Conservation (phyloP, 2,329 filamentous ascomycete species). For the Cadophora sp. region DNA sequence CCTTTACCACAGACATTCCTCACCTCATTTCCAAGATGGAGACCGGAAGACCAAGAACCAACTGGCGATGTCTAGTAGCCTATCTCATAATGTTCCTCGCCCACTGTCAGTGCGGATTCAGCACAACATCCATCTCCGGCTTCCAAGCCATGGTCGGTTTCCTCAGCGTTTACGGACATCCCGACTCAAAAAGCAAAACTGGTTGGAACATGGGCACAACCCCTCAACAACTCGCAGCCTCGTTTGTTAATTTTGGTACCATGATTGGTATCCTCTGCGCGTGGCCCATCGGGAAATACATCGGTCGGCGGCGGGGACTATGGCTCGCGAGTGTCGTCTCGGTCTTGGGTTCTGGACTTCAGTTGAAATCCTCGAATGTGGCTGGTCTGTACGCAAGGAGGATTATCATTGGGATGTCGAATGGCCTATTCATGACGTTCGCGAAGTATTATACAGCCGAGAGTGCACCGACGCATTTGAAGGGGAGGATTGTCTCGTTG, state of each 20-base stretch:
- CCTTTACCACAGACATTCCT: too few species aligned
- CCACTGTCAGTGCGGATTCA: conserved; percentile 12
- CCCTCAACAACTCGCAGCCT: conserved; percentile 17
- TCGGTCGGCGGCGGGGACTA: not conserved
- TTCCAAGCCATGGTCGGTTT: conserved; percentile 21
- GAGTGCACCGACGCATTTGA: not conserved
- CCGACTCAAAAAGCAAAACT: not conserved
- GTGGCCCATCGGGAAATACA: not conserved
- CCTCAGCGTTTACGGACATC: conserved; percentile 7
- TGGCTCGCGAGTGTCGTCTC: conserved; percentile 7
- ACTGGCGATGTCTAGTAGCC: not conserved
- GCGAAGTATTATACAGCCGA: not conserved
- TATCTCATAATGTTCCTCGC: conserved; percentile 11
- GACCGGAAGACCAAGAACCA: too few species aligned
- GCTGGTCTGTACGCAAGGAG: not conserved
- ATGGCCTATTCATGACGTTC: conserved; percentile 9
- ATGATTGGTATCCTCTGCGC: not conserved
- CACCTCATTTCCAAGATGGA: too few species aligned
- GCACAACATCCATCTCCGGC: conserved; percentile 14
- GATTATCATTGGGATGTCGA: conserved; percentile 1
- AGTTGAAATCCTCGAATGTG: conserved; percentile 3
- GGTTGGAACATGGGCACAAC: conserved; percentile 14
- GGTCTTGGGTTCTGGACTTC: conserved; percentile 1
- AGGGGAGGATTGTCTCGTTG: not conserved
- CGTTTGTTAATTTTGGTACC: conserved; percentile 8